These are phyloP conservation scores for Eremothecium coryli DNA, from an alignment of 1,139 yeast species.

Conservation along the genomic window DNA sequence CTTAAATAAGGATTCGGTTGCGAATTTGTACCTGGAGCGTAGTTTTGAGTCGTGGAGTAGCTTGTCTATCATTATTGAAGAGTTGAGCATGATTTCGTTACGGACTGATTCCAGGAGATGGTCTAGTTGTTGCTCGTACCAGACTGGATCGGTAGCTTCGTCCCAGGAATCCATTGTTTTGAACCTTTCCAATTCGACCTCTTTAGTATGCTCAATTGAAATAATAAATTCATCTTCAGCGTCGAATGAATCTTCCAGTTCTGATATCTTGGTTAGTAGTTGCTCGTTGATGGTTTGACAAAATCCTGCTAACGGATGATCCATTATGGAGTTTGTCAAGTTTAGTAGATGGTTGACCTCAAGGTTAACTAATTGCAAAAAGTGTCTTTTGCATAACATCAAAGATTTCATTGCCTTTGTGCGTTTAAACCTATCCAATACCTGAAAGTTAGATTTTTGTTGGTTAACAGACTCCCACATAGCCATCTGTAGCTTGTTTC, in stretches of 20 bases:
- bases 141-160: conserved; percentile 32
- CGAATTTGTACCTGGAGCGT: conserved; percentile 16
- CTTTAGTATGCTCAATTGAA: conserved; percentile 36
- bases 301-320: conserved; percentile 7
- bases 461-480: conserved; percentile 38
- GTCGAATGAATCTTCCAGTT: conserved; percentile 44
- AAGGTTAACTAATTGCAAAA: conserved; percentile 38
- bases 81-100: conserved; percentile 45
- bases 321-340: conserved; percentile 4
- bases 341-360: conserved; percentile 32
- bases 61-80: conserved; percentile 42
- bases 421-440: conserved; percentile 39
- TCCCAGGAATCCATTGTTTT: conserved; percentile 51
- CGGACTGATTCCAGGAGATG: conserved; percentile 42
- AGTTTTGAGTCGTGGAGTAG: conserved; percentile 21
- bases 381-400: conserved; percentile 48
- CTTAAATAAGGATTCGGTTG: conserved; percentile 15
- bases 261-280: conserved; percentile 36
- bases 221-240: conserved; percentile 44
- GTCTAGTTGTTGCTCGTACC: conserved; percentile 37
- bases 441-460: conserved; percentile 35
- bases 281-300: conserved; percentile 18
- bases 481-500: conserved; percentile 34
- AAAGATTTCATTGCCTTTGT: conserved; percentile 36
- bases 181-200: conserved; percentile 37